phyloP scores from a whole-genome alignment of 2,329 filamentous ascomycete genomes.

The Cryphonectria parasitica region DNA sequence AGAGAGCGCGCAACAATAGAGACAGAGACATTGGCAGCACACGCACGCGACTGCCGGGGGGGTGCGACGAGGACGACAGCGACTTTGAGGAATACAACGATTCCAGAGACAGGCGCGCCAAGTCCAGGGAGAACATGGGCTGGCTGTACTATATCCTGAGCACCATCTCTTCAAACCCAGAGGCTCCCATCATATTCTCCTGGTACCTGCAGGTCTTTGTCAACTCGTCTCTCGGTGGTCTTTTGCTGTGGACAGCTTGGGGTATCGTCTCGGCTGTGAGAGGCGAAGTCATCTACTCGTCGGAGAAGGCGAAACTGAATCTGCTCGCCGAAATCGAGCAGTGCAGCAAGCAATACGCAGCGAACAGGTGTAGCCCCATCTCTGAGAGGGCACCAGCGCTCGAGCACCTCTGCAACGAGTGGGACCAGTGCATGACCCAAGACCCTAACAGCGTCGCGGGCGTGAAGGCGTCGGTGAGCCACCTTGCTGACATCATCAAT shows the following conservation, averaged over 20 bases:
- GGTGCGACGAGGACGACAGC: constrained; percentile 55
- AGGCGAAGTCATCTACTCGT: constrained; percentile 74
- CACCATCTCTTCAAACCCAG: constrained; percentile 59
- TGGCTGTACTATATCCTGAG: constrained; percentile 52
- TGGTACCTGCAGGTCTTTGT: constrained; percentile 64
- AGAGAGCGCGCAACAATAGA: constrained; percentile 55
- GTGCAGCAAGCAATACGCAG: constrained; percentile 73
- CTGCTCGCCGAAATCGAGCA: constrained; percentile 73
- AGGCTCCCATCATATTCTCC: constrained; percentile 62
- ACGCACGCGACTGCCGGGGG: constrained; percentile 48
- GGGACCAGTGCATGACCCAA: constrained; percentile 86
- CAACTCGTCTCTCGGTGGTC: constrained; percentile 63
- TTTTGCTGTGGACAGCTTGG: constrained; percentile 69
- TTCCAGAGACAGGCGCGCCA: constrained; percentile 35
- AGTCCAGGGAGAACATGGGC: constrained; percentile 36
- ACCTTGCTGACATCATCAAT: constrained; percentile 91
- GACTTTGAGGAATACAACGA: constrained; percentile 39
- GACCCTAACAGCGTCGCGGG: constrained; percentile 78
- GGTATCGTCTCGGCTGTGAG: constrained; percentile 71
- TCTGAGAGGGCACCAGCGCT: constrained; percentile 73
- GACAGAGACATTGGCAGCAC: constrained; percentile 58
- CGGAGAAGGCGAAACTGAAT: constrained; percentile 67
- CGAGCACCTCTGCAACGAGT: constrained; percentile 72
- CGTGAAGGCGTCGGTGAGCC: constrained; percentile 81
- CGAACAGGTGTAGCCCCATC: constrained; percentile 72